Percentiles rank a stretch among this genome's conserved stretches.
phyloP scores from a whole-genome alignment of 2,329 filamentous ascomycete species.

The Monilinia aucupariae region DNA sequence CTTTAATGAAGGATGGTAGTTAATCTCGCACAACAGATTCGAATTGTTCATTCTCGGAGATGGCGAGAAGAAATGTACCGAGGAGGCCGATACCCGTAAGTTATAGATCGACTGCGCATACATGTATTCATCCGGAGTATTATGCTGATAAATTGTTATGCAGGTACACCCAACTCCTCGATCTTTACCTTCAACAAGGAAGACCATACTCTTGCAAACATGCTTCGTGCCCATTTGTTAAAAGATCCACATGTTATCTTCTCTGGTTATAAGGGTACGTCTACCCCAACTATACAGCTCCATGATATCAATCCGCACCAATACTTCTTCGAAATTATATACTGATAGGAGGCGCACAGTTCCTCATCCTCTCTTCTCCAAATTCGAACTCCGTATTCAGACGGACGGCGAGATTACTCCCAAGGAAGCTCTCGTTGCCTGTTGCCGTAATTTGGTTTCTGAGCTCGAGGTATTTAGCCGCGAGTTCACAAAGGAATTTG shows the following conservation, averaged over 20 bases:
- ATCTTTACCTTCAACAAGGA: conserved; percentile 96
- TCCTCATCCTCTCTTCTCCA: conserved; percentile 41
- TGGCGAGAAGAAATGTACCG: conserved; percentile 89
- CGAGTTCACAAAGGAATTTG: conserved; percentile 89
- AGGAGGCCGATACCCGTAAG: conserved; percentile 83
- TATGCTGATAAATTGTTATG: conserved; percentile 5
- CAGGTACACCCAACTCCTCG: conserved; percentile 88
- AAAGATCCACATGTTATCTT: conserved; percentile 80
- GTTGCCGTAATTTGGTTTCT: conserved; percentile 75
- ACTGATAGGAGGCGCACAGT: conserved; percentile 24
- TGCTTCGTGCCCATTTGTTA: conserved; percentile 80
- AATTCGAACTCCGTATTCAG: conserved; percentile 74
- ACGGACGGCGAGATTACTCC: conserved; percentile 85
- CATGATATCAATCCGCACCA: neutral
- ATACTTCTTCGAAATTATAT: neutral
- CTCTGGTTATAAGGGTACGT: conserved; percentile 80
- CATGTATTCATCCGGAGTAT: neutral
- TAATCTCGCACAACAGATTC: conserved; percentile 53
- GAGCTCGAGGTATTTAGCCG: conserved; percentile 74
- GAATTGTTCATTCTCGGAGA: conserved; percentile 85
- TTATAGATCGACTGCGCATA: conserved; percentile 20
- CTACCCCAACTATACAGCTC: conserved; percentile 31
- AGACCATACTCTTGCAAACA: conserved; percentile 90
- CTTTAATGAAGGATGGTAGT: neutral
- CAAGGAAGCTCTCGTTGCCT: conserved; percentile 78